Evolutionary conservation across 2,329 filamentous ascomycete genomes (phyloP).

Genomic region (Xylaria sp.): DNA sequence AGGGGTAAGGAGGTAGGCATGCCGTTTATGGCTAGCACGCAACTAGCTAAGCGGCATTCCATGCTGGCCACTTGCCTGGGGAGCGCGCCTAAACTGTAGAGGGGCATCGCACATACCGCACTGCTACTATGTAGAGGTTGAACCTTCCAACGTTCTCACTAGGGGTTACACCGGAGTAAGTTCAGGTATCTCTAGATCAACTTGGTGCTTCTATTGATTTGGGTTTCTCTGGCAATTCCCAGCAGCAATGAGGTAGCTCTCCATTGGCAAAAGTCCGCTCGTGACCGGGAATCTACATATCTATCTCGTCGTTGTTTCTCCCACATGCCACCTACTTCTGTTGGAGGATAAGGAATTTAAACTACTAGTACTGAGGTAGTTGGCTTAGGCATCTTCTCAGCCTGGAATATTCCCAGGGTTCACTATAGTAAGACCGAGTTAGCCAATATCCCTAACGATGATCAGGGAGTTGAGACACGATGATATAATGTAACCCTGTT

Average conservation of each 20-base stretch:
- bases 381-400: neutral
- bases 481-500: neutral
- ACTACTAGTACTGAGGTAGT: neutral
- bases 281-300: constrained; percentile 10
- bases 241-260: neutral
- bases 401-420: constrained; percentile 32
- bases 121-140: neutral
- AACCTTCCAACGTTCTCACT: neutral
- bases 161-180: neutral
- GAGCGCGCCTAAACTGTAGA: neutral
- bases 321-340: neutral
- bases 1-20: constrained; percentile 13
- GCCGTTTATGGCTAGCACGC: constrained; percentile 10
- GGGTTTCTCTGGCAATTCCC: neutral
- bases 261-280: neutral
- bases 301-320: neutral
- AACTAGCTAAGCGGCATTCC: constrained; percentile 13
- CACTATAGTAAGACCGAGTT: constrained; percentile 31
- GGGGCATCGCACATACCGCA: neutral
- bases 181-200: neutral
- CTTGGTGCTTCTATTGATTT: neutral
- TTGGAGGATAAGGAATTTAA: neutral
- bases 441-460: constrained; percentile 8
- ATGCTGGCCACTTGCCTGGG: neutral
- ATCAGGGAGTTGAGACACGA: neutral